Conservation (phyloP, 2,329 filamentous ascomycete genomes). For the Didymella arachidicola region DNA sequence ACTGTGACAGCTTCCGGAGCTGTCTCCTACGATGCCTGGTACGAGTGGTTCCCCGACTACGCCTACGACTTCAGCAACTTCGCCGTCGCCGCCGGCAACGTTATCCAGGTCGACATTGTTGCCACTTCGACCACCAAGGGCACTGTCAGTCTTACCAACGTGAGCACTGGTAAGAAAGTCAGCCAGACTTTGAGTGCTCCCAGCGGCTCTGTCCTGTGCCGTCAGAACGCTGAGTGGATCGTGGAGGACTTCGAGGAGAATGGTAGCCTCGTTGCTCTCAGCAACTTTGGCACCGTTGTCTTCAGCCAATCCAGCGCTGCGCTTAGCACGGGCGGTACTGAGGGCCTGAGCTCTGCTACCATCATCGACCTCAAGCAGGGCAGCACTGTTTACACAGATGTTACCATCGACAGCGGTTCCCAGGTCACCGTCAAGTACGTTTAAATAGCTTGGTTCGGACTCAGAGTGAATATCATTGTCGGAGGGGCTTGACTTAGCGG, state of each 20-base stretch:
- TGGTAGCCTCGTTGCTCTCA: slow-evolving; percentile 54
- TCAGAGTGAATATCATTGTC: background rate
- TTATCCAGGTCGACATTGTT: slow-evolving; percentile 53
- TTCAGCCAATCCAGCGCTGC: slow-evolving; percentile 55
- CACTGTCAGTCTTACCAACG: slow-evolving; percentile 60
- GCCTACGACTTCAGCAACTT: slow-evolving; percentile 62
- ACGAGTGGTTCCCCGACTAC: slow-evolving; percentile 68
- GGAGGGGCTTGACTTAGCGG: background rate
- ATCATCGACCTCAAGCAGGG: slow-evolving; percentile 59
- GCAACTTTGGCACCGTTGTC: slow-evolving; percentile 57
- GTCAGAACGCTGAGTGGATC: slow-evolving; percentile 68
- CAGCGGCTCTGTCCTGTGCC: slow-evolving; percentile 21
- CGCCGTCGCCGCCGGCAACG: slow-evolving; percentile 55
- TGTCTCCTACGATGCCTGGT: slow-evolving; percentile 64
- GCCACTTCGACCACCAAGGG: slow-evolving; percentile 55
- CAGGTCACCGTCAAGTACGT: slow-evolving; percentile 23
- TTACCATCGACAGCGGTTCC: slow-evolving; percentile 19
- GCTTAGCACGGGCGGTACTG: slow-evolving; percentile 33
- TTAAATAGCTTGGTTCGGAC: background rate
- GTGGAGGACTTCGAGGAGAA: slow-evolving; percentile 63
- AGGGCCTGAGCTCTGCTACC: slow-evolving; percentile 50
- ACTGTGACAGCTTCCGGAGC: slow-evolving; percentile 46
- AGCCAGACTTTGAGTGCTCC: slow-evolving; percentile 56
- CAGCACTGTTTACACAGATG: slow-evolving; percentile 34
- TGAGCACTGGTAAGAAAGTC: slow-evolving; percentile 60